Conservation (phyloP, 2,329 filamentous ascomycete genomes). For the Aspergillus intermedius region DNA sequence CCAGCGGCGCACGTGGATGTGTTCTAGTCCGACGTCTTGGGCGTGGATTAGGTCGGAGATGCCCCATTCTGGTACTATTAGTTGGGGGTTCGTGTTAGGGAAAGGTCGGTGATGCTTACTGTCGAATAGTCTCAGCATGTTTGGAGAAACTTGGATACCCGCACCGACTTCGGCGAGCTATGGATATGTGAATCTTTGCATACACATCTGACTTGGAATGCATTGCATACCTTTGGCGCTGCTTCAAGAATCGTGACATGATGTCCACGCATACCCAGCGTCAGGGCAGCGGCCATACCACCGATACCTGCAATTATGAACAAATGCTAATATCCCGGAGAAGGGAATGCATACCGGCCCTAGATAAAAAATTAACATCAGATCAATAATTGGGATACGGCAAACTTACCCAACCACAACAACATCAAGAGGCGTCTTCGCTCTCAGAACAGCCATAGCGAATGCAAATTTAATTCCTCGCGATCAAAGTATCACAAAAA, state of each 20-base stretch:
- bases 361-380: constrained; percentile 8
- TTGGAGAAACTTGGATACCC: constrained; percentile 75
- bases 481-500: background rate
- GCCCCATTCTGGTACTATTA: constrained; percentile 24
- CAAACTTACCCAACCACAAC: constrained; percentile 29
- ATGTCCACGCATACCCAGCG: constrained; percentile 28
- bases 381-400: background rate
- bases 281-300: constrained; percentile 30
- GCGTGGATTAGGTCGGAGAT: constrained; percentile 27
- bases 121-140: constrained; percentile 69
- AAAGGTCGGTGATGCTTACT: constrained; percentile 26
- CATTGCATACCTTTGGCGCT: constrained; percentile 24
- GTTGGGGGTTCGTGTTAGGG: background rate
- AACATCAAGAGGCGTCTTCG: constrained; percentile 25
- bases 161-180: constrained; percentile 56
- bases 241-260: constrained; percentile 27
- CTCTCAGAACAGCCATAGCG: constrained; percentile 16
- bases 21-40: constrained; percentile 27
- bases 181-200: background rate
- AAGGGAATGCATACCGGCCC: constrained; percentile 20
- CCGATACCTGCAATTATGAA: constrained; percentile 24
- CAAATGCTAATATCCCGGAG: background rate
- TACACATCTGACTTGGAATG: background rate
- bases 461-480: background rate
- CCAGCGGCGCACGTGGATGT: constrained; percentile 32